phyloP scores from a whole-genome alignment of 2,329 filamentous ascomycete species.

The Diaporthe ilicicola region DNA sequence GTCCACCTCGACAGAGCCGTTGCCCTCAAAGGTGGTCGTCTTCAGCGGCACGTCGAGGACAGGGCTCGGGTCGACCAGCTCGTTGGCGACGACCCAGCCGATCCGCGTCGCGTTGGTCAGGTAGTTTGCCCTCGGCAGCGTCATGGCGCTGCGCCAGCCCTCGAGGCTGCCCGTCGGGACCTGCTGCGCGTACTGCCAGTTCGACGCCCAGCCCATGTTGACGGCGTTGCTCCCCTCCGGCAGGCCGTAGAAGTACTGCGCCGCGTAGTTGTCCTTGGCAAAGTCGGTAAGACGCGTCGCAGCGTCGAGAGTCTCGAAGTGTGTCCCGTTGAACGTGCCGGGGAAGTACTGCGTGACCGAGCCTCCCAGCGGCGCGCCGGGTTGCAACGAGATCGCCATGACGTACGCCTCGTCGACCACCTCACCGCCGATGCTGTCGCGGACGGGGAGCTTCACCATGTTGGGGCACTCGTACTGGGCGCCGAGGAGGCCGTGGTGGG shows the following conservation, averaged over 20 bases:
- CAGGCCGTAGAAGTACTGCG: constrained; percentile 62
- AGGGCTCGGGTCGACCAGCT: constrained; percentile 57
- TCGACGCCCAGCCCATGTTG: constrained; percentile 65
- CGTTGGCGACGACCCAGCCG: constrained; percentile 60
- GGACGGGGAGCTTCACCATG: constrained; percentile 62
- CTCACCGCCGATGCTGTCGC: constrained; percentile 34
- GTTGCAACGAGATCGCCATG: constrained; percentile 63
- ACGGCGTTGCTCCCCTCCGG: constrained; percentile 50
- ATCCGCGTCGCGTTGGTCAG: constrained; percentile 59
- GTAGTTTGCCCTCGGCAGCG: constrained; percentile 59
- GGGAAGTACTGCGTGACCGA: constrained; percentile 64
- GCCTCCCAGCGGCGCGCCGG: constrained; percentile 64
- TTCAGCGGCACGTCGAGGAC: constrained; percentile 56
- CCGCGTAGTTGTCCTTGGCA: constrained; percentile 63
- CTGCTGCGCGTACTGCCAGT: constrained; percentile 65
- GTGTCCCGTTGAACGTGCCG: constrained; percentile 71
- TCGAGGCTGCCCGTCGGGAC: constrained; percentile 63
- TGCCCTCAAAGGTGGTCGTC: constrained; percentile 53
- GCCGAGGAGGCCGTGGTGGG: constrained; percentile 59
- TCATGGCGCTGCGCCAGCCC: constrained; percentile 62
- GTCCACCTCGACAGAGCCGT: constrained; percentile 57
- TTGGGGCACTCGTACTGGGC: constrained; percentile 72
- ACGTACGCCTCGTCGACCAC: constrained; percentile 52
- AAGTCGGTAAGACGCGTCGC: constrained; percentile 54
- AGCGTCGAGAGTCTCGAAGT: constrained; percentile 58